A percentile compares a stretch with the other conserved stretches of the same genome.
phyloP scores from a whole-genome alignment of 2,329 filamentous ascomycete species.

The Phialophora expanda region DNA sequence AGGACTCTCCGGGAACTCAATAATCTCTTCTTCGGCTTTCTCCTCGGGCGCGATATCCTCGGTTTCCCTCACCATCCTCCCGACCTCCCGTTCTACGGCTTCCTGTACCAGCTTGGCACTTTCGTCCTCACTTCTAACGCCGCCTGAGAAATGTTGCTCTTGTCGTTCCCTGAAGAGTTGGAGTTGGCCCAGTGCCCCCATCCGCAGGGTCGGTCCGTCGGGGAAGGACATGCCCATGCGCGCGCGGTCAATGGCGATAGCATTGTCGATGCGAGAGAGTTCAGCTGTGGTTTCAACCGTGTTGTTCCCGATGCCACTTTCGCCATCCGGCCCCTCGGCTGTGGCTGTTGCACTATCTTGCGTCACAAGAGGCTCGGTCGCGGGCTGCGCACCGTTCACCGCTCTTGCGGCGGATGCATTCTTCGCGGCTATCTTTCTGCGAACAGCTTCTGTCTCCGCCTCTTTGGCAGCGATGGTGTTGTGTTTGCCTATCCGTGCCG shows the following conservation, averaged over 20 bases:
- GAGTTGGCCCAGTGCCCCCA: conserved; percentile 54
- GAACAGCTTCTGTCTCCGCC: conserved; percentile 44
- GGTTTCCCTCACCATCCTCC: conserved; percentile 58
- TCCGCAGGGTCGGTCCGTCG: conserved; percentile 51
- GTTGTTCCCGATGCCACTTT: conserved; percentile 17
- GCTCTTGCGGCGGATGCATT: not conserved
- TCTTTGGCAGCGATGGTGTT: conserved; percentile 53
- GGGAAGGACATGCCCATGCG: conserved; percentile 54
- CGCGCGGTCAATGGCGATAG: conserved; percentile 44
- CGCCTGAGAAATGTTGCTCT: conserved; percentile 45
- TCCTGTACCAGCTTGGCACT: conserved; percentile 54
- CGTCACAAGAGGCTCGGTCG: not conserved
- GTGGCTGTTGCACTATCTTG: not conserved
- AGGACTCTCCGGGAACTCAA: conserved; percentile 43
- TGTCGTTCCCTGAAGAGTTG: conserved; percentile 57
- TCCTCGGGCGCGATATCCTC: conserved; percentile 53
- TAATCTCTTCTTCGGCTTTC: conserved; percentile 47
- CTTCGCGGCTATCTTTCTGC: conserved; percentile 33
- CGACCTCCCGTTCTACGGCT: conserved; percentile 52
- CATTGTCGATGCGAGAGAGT: conserved; percentile 44
- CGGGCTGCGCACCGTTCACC: not conserved
- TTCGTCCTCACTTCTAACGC: conserved; percentile 38
- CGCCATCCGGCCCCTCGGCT: not conserved
- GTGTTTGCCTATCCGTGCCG: conserved; percentile 55
- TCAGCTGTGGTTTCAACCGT: conserved; percentile 30